phyloP scores from a whole-genome alignment of 2,329 filamentous ascomycete species.

The Hortaea sp. region DNA sequence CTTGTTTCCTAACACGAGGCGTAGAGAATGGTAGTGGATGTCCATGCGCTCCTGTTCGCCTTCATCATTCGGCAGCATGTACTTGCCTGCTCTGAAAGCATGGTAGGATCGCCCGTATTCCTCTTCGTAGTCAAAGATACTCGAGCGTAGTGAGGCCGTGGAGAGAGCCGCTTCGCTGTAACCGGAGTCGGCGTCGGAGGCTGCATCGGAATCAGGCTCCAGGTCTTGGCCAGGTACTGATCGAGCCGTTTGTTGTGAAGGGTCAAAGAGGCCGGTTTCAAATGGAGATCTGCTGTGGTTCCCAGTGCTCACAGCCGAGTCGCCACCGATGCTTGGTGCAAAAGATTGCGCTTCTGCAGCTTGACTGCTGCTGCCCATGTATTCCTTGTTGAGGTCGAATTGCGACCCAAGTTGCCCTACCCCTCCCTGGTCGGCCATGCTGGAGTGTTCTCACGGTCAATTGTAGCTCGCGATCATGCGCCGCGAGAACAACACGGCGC shows the following conservation, averaged over 20 bases:
- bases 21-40: conserved; percentile 12
- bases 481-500: too few species aligned
- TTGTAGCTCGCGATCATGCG: too few species aligned
- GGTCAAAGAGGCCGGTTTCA: too few species aligned
- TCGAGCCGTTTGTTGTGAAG: not conserved
- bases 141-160: conserved; percentile 12
- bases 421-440: too few species aligned
- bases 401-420: too few species aligned
- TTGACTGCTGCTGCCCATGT: too few species aligned
- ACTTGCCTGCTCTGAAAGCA: conserved; percentile 11
- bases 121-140: conserved; percentile 14
- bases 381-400: too few species aligned
- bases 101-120: conserved; percentile 17
- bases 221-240: not conserved
- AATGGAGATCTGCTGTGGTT: too few species aligned
- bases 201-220: not conserved
- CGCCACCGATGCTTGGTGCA: not conserved
- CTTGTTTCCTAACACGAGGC: conserved; percentile 8
- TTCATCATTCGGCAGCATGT: conserved; percentile 21
- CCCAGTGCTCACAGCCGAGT: not conserved
- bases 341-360: not conserved
- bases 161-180: conserved; percentile 8
- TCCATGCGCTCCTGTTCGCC: conserved; percentile 16
- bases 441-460: too few species aligned
- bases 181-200: conserved; percentile 7